phyloP scores from a whole-genome alignment of 148 eudicot genomes.

The Rhododendron ferrugineum region DNA sequence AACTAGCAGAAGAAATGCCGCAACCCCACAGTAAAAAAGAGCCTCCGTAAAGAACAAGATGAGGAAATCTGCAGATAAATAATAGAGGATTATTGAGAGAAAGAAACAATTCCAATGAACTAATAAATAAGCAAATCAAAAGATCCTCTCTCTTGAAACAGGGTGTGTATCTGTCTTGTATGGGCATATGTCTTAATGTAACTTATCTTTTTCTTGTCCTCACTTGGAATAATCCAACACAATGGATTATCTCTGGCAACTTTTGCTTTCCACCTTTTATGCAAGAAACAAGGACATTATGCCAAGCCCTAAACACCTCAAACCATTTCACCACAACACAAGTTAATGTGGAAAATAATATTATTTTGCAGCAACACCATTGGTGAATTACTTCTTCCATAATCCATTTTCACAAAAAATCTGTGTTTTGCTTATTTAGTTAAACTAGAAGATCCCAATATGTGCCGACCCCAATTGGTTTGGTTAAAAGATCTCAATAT shows the following conservation, averaged over 20 bases:
- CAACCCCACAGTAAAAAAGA: conserved; percentile 84
- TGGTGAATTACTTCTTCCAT: neutral
- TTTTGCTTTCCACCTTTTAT: neutral
- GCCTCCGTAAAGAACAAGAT: conserved; percentile 95
- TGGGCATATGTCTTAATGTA: neutral
- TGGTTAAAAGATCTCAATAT: neutral
- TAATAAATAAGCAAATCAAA: neutral
- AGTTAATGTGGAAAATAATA: neutral
- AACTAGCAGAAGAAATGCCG: conserved; percentile 61
- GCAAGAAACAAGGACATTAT: neutral
- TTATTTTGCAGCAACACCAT: neutral
- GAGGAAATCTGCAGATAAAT: conserved; percentile 72
- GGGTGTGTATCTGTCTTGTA: neutral
- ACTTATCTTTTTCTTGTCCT: neutral
- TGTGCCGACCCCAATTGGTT: neutral
- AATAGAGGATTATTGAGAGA: neutral
- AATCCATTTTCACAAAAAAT: neutral
- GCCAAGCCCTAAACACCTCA: neutral
- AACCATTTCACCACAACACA: neutral
- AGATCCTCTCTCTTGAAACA: neutral
- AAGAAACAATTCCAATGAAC: neutral
- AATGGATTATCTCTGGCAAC: neutral
- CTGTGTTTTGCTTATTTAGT: neutral
- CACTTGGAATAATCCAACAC: neutral
- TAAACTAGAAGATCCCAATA: neutral